Evolutionary conservation across 768 basidiomycete species (phyloP), one percentile per base, ranked within the genome.

Genomic region (Calocybe indica): DNA sequence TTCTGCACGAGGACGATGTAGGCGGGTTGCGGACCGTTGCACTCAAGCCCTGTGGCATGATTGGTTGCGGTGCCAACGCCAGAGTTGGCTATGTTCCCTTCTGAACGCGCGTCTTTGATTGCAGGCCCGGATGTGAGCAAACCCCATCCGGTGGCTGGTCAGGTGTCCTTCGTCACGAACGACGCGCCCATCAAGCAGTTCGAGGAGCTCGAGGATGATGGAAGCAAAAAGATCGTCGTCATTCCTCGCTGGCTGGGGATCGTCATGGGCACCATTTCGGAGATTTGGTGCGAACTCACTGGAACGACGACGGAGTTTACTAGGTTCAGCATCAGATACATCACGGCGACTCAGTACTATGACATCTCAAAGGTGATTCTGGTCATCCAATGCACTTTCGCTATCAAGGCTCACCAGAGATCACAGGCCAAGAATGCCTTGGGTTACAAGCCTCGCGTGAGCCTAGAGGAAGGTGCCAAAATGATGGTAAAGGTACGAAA

Each of bases 141-240:
- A 22, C 22, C 22, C 22, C 22, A 22, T 22, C 57, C 57, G 12
- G 72, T 80, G 46, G 77, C 78, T 8, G 80, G 80, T 3, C 67
- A 81, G 52, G 69, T 69, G 0, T 82, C 74, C 64, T 79, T 78
- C 65, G 73, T 82, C 60, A 78, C 78, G 38, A 80, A 81, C 62
- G 74, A 74, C 45, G 72, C 76, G 51, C 78, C 78, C 3, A 55
- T 74, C 34, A 69, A 69, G 52, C 75, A 76, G 58, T 82, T 78
- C 79, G 73, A 52, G 48, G 52, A 52, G 43, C 51, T 56, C 8
- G 58, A 60, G 7, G 57, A 55, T n/a, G 52, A 53, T 36, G 57
- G 51, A 8, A 47, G 49, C 57, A 52, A 57, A 58, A 32, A 57
- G 57, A 30, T 61, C 37, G 47, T 51, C 14, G 54, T 56, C n/a